Conservation (phyloP, 352 stramenopile genomes). For the Phytophthora ohioensis region DNA sequence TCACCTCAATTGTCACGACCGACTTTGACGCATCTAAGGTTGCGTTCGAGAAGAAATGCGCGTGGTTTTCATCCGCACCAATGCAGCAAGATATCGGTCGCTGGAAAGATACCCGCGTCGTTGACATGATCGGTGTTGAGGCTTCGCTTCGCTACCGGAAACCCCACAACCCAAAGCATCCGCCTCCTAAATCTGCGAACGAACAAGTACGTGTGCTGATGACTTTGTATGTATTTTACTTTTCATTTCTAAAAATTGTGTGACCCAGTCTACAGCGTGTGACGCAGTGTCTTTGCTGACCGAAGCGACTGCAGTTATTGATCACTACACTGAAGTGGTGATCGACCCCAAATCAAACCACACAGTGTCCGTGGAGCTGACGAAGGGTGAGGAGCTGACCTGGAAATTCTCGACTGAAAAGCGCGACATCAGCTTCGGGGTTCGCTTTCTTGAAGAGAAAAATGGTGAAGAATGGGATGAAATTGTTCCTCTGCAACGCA, state of each 20-base stretch:
- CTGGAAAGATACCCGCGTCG: conserved; percentile 62
- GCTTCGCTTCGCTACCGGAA: conserved; percentile 50
- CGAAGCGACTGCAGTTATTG: conserved; percentile 24
- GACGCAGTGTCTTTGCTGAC: conserved; percentile 50
- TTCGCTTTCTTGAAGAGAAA: conserved; percentile 53
- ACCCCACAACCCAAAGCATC: conserved; percentile 57
- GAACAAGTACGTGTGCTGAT: conserved; percentile 26
- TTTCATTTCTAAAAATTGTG: background rate
- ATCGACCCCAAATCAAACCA: conserved; percentile 56
- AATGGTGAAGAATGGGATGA: conserved; percentile 46
- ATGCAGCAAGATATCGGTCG: conserved; percentile 55
- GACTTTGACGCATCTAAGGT: conserved; percentile 53
- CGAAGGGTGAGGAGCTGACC: conserved; percentile 46
- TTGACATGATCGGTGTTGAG: conserved; percentile 62
- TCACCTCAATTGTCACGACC: conserved; percentile 63
- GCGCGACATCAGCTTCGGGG: conserved; percentile 64
- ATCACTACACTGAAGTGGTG: conserved; percentile 41
- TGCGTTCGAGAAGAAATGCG: conserved; percentile 53
- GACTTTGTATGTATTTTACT: background rate
- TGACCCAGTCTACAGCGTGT: conserved; percentile 24
- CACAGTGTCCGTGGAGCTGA: conserved; percentile 58
- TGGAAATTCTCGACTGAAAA: conserved; percentile 66
- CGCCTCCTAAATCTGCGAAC: conserved; percentile 19
- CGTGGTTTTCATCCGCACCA: conserved; percentile 55
- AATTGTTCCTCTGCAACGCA: conserved; percentile 48